These are phyloP conservation scores for Colletotrichum destructivum DNA, from an alignment of 2,329 filamentous ascomycete genomes.

Conservation along the genomic window DNA sequence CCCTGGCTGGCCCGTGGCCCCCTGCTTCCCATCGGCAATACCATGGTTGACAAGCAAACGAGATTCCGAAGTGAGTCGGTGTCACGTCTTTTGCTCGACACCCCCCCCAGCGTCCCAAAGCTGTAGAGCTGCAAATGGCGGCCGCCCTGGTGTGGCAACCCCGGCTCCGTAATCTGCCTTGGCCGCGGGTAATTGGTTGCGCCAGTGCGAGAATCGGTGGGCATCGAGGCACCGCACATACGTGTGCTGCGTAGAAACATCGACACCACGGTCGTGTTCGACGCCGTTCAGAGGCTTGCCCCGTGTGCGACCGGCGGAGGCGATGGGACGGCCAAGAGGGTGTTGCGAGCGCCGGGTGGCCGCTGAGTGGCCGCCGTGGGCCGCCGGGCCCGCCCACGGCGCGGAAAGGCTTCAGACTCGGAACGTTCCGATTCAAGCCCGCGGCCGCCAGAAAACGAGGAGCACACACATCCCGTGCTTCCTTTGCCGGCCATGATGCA, in stretches of 20 bases:
- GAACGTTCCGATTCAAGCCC: background rate
- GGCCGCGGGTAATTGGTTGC: background rate
- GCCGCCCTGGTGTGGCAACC: background rate
- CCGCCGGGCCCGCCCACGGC: background rate
- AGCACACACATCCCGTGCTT: too few relatives aligned
- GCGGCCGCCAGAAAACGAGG: background rate
- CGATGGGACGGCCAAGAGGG: background rate
- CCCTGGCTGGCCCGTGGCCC: background rate
- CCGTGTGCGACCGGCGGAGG: background rate
- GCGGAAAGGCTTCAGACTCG: background rate
- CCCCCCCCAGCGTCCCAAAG: slow-evolving; percentile 15
- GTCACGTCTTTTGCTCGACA: background rate
- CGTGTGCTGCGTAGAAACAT: background rate
- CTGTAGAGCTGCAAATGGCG: slow-evolving; percentile 24
- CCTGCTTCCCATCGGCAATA: background rate
- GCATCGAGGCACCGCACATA: background rate
- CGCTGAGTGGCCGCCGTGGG: slow-evolving; percentile 12
- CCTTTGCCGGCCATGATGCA: too few relatives aligned
- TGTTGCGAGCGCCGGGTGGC: background rate
- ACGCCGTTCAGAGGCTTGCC: background rate
- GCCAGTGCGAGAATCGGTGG: background rate
- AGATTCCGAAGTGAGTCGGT: slow-evolving; percentile 7
- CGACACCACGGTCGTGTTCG: background rate
- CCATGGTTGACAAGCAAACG: slow-evolving; percentile 20
- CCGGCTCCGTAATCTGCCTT: background rate